These are phyloP conservation scores for Pontederia crassipes DNA, from an alignment of 176 grass and related monocot species.

Conservation along the genomic window DNA sequence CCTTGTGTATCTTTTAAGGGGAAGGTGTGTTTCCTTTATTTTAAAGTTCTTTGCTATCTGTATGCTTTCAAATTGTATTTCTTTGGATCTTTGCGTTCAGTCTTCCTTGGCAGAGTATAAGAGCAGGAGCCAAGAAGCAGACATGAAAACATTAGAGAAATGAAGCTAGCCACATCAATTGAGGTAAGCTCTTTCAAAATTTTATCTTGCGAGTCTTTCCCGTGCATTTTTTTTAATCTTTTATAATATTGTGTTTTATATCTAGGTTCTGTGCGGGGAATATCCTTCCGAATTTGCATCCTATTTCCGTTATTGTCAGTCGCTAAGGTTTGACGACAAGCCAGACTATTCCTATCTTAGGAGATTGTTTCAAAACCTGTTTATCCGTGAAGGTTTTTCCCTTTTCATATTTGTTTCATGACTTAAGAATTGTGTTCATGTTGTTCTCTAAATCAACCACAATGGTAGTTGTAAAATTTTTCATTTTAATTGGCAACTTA, in stretches of 20 bases:
- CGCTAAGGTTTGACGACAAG: conserved; percentile 67
- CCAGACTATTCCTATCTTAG: conserved; percentile 80
- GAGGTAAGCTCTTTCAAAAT: conserved; percentile 32
- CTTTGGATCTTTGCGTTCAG: conserved; percentile 26
- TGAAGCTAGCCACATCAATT: conserved; percentile 73
- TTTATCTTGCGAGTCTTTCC: not conserved
- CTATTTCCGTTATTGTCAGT: conserved; percentile 83
- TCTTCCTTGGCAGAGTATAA: conserved; percentile 80
- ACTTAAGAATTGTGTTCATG: not conserved
- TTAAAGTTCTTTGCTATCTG: not conserved
- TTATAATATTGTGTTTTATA: not conserved
- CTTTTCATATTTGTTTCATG: conserved; percentile 4
- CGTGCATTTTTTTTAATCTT: not conserved
- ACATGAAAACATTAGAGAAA: conserved; percentile 90
- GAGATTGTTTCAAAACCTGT: conserved; percentile 76
- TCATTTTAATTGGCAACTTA: not conserved
- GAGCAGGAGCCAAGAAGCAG: conserved; percentile 91
- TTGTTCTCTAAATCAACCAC: not conserved
- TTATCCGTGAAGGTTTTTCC: conserved; percentile 80
- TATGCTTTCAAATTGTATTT: not conserved
- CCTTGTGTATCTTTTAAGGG: conserved; percentile 89
- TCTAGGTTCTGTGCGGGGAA: conserved; percentile 56
- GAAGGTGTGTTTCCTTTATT: conserved; percentile 50
- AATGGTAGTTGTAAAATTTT: not conserved
- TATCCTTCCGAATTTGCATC: conserved; percentile 67